Conservation (phyloP, 371 early-diverging fungal species). For the Massospora cicadina region DNA sequence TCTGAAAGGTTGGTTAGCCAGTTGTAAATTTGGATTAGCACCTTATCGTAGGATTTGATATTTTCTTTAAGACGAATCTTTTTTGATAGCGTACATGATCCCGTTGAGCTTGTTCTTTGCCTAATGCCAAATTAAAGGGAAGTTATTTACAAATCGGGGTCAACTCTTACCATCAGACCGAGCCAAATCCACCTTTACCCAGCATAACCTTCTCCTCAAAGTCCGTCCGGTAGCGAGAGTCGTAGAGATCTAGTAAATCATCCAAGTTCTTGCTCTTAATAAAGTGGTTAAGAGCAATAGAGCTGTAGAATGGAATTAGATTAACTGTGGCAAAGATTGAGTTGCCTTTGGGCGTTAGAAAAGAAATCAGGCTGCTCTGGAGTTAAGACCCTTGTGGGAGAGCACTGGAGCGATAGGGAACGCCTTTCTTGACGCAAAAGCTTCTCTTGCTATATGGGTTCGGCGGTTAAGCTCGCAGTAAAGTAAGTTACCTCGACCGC, state of each 20-base stretch:
- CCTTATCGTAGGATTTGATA: conserved; percentile 42
- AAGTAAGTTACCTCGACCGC: conserved; percentile 24
- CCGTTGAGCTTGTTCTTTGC: conserved; percentile 63
- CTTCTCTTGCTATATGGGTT: not conserved
- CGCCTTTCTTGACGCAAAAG: not conserved
- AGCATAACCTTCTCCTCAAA: conserved; percentile 56
- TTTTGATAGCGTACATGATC: conserved; percentile 80
- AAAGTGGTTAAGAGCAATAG: not conserved
- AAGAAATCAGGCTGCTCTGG: not conserved
- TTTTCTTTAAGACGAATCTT: conserved; percentile 37
- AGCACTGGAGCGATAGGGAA: not conserved
- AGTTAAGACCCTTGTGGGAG: not conserved
- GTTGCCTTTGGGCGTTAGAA: not conserved
- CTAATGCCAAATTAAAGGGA: conserved; percentile 6
- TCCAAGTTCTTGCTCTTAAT: conserved; percentile 14
- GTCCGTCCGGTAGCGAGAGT: conserved; percentile 65
- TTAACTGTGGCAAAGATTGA: too few species aligned
- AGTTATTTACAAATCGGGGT: not conserved
- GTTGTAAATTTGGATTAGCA: conserved; percentile 36
- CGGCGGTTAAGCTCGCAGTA: not conserved
- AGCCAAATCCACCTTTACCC: conserved; percentile 91
- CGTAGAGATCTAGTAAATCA: conserved; percentile 32
- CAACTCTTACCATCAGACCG: conserved; percentile 45
- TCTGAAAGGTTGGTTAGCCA: conserved; percentile 27
- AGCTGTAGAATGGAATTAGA: too few species aligned